These are phyloP conservation scores for Cyclotella choctawhatcheeana DNA, from an alignment of 108 stramenopile species.

Conservation along the genomic window DNA sequence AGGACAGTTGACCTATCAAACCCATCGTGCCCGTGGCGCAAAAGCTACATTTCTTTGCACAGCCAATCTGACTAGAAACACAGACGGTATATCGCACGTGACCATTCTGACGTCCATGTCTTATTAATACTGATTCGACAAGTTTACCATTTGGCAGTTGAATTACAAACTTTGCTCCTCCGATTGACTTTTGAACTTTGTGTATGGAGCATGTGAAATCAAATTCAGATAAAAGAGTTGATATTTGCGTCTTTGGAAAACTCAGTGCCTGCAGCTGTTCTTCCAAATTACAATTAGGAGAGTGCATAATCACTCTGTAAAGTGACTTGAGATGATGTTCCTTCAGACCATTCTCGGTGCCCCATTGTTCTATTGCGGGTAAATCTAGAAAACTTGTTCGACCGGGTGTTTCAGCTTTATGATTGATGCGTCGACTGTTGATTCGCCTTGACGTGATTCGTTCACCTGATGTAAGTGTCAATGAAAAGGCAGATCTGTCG, in stretches of 20 bases:
- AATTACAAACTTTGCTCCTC: conserved; percentile 26
- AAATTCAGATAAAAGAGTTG: conserved; percentile 13
- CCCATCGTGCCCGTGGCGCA: conserved; percentile 70
- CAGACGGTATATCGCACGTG: conserved; percentile 47
- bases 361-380: conserved; percentile 27
- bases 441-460: conserved; percentile 14
- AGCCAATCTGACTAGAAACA: conserved; percentile 62
- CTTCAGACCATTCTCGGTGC: conserved; percentile 14
- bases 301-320: conserved; percentile 25
- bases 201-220: conserved; percentile 14
- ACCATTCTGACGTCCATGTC: conserved; percentile 6
- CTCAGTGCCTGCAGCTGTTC: conserved; percentile 9
- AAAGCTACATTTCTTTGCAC: conserved; percentile 59
- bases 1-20: conserved; percentile 35
- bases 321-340: conserved; percentile 35
- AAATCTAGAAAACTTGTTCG: conserved; percentile 32
- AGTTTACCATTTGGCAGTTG: conserved; percentile 25
- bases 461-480: conserved; percentile 26
- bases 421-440: not conserved
- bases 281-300: not conserved
- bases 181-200: conserved; percentile 11
- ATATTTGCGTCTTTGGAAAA: conserved; percentile 21
- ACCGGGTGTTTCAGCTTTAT: not conserved
- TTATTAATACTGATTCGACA: conserved; percentile 10
- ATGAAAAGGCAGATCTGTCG: too few species aligned